Percentiles rank a stretch among this genome's conserved stretches.
Evolutionary conservation across 306 rosid species (phyloP).

Genomic region (Trifolium pratense): DNA sequence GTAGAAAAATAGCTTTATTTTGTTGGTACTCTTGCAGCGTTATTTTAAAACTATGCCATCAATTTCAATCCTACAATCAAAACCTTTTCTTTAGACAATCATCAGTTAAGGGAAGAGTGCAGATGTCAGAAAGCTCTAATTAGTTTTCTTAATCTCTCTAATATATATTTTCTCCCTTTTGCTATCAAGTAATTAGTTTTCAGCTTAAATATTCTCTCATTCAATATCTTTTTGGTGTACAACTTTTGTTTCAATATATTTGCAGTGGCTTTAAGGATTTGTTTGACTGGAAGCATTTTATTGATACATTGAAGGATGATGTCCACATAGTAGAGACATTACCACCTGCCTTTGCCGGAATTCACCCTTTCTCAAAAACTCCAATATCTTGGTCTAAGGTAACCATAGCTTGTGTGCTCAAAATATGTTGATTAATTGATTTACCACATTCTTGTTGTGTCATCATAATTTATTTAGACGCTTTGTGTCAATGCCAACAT

Average conservation of each 20-base stretch:
- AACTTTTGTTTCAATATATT: conserved; percentile 39
- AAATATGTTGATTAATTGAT: conserved; percentile 17
- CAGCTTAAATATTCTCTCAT: conserved; percentile 22
- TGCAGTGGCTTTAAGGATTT: conserved; percentile 95
- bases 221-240: conserved; percentile 24
- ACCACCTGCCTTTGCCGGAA: conserved; percentile 70
- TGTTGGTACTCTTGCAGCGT: background rate
- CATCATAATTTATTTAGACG: conserved; percentile 29
- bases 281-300: conserved; percentile 91
- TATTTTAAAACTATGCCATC: conserved; percentile 16
- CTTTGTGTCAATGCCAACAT: conserved; percentile 26
- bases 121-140: background rate
- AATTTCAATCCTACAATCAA: background rate
- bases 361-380: conserved; percentile 78
- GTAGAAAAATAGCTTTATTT: conserved; percentile 4
- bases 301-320: conserved; percentile 79
- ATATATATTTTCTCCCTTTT: background rate
- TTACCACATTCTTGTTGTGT: conserved; percentile 26
- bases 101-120: conserved; percentile 7
- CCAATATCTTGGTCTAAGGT: conserved; percentile 99
- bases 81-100: conserved; percentile 19
- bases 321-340: conserved; percentile 82
- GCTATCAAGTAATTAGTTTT: conserved; percentile 30
- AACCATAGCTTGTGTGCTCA: conserved; percentile 28
- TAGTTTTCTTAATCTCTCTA: conserved; percentile 22